Percentiles rank a stretch among this genome's conserved stretches.
Evolutionary conservation across 2,329 filamentous ascomycete species (phyloP).

Genomic region (Leptographium radiaticola): DNA sequence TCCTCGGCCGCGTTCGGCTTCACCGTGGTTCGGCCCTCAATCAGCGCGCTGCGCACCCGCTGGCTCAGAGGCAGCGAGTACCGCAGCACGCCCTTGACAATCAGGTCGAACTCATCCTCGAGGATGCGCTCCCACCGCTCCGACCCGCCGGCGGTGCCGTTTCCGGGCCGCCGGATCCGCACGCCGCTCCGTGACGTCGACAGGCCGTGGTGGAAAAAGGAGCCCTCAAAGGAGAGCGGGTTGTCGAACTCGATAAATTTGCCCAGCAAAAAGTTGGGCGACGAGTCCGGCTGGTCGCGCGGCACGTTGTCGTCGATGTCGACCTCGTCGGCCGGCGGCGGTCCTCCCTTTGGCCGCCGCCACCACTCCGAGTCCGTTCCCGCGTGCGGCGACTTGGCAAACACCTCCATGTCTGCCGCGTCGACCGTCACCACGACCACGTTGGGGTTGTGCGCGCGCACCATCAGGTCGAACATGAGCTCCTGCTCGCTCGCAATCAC

Average conservation of each 20-base stretch:
- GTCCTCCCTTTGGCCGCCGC: constrained; percentile 23
- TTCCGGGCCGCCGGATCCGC: constrained; percentile 70
- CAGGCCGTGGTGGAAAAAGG: constrained; percentile 63
- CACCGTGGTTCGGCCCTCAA: constrained; percentile 45
- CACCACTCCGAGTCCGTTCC: constrained; percentile 54
- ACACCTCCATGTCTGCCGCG: constrained; percentile 80
- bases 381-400: constrained; percentile 85
- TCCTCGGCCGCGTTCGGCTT: constrained; percentile 50
- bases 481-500: constrained; percentile 90
- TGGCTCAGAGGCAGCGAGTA: constrained; percentile 57
- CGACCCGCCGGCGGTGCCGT: constrained; percentile 73
- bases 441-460: constrained; percentile 85
- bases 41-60: constrained; percentile 43
- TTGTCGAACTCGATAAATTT: constrained; percentile 80
- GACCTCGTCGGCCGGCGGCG: neutral
- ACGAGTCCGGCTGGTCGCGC: constrained; percentile 46
- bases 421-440: constrained; percentile 77
- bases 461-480: constrained; percentile 82
- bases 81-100: constrained; percentile 80
- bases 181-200: constrained; percentile 72
- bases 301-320: constrained; percentile 17
- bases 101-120: constrained; percentile 84
- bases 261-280: constrained; percentile 84
- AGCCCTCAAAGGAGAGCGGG: constrained; percentile 76
- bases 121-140: constrained; percentile 84